A percentile compares a stretch with the other conserved stretches of the same genome.
Conservation (phyloP, 345 rosid species). For the Barbarea vulgaris region DNA sequence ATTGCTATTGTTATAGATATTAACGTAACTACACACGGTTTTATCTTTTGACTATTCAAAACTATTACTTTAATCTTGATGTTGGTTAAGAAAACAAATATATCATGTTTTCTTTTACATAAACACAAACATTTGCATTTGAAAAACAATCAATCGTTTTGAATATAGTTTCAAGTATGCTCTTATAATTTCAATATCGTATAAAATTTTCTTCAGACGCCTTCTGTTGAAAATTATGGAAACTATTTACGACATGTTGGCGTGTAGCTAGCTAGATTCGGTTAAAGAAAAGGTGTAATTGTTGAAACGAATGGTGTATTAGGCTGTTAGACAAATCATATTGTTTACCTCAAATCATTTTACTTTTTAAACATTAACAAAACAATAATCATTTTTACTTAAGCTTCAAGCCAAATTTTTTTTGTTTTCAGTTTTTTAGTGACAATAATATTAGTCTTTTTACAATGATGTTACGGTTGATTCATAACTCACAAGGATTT, state of each 20-base stretch:
- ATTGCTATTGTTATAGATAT: conserved; percentile 2
- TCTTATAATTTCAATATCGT: background rate
- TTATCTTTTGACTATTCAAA: background rate
- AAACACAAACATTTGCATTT: background rate
- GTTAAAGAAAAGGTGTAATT: conserved; percentile 12
- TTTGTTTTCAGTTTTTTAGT: too few species aligned
- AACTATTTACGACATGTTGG: background rate
- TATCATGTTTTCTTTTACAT: background rate
- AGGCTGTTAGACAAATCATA: conserved; percentile 30
- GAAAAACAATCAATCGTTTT: background rate
- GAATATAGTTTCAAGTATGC: background rate
- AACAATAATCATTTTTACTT: conserved; percentile 29
- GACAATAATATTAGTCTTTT: background rate
- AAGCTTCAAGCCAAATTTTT: conserved; percentile 26
- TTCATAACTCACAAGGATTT: background rate
- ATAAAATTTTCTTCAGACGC: background rate
- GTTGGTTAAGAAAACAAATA: background rate
- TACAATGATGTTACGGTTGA: background rate
- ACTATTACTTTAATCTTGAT: background rate
- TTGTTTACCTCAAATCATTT: conserved; percentile 7
- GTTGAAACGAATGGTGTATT: background rate
- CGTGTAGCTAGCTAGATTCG: conserved; percentile 16
- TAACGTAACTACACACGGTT: background rate
- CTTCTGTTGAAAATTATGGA: background rate
- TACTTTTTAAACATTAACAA: conserved; percentile 5